phyloP scores from a whole-genome alignment of 1,284 basidiomycete species.

The Rhodotorula sp. region DNA sequence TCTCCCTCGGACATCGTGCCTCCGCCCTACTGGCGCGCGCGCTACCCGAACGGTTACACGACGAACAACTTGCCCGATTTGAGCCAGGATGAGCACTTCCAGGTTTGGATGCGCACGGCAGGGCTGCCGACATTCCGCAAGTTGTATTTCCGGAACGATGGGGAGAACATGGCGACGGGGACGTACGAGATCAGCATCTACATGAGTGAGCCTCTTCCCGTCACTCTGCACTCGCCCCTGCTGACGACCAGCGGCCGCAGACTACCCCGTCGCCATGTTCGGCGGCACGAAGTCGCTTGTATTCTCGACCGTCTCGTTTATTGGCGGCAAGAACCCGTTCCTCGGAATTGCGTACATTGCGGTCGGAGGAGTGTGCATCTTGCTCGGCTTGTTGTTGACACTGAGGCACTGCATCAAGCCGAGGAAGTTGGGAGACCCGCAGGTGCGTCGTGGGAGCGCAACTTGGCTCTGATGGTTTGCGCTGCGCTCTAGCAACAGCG shows the following conservation, averaged over 20 bases:
- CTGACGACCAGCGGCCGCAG: constrained; percentile 53
- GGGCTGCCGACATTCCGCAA: constrained; percentile 96
- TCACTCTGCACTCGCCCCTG: background rate
- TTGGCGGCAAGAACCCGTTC: constrained; percentile 96
- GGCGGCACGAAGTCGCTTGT: constrained; percentile 95
- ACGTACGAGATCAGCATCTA: constrained; percentile 73
- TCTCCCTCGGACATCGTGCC: constrained; percentile 67
- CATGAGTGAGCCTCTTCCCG: constrained; percentile 64
- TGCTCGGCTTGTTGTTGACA: constrained; percentile 84
- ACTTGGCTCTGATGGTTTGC: background rate
- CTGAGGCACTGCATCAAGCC: constrained; percentile 89
- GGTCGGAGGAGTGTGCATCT: constrained; percentile 79
- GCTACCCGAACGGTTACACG: constrained; percentile 75
- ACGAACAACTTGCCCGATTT: constrained; percentile 70
- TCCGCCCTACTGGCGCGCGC: constrained; percentile 82
- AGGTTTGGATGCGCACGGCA: constrained; percentile 95
- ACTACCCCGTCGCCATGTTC: constrained; percentile 90
- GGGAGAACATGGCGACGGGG: constrained; percentile 68
- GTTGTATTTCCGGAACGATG: constrained; percentile 89
- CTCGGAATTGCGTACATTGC: constrained; percentile 96
- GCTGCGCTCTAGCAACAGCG: background rate
- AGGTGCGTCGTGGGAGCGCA: background rate
- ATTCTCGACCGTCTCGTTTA: constrained; percentile 95
- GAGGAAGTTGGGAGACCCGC: constrained; percentile 59
- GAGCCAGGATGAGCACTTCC: constrained; percentile 83